Percentiles rank a stretch among this genome's conserved stretches.
Evolutionary conservation across 2,329 filamentous ascomycete species (phyloP).

Genomic region (Plenodomus biglobosus): DNA sequence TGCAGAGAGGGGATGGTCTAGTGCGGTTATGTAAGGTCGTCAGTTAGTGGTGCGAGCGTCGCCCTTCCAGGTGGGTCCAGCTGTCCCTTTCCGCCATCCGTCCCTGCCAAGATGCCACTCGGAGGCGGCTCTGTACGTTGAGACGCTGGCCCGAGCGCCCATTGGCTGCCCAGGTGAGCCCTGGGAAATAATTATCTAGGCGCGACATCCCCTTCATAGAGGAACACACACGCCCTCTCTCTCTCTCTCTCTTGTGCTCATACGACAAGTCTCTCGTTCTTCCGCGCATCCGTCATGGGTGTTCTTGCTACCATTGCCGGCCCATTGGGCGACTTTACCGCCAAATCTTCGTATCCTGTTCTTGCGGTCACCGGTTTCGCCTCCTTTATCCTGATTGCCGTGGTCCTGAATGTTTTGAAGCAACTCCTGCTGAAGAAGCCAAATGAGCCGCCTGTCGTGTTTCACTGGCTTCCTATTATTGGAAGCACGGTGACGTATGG

Average conservation of each 20-base stretch:
- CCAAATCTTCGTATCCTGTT: slow-evolving; percentile 46
- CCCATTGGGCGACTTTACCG: slow-evolving; percentile 51
- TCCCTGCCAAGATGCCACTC: slow-evolving; percentile 25
- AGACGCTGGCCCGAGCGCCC: slow-evolving; percentile 26
- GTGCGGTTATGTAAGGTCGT: slow-evolving; percentile 12
- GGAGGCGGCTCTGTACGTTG: slow-evolving; percentile 19
- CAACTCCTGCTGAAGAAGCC: slow-evolving; percentile 82
- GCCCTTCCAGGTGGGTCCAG: slow-evolving; percentile 11
- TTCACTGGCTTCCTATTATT: slow-evolving; percentile 70
- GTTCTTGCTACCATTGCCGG: slow-evolving; percentile 53
- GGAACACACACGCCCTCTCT: background rate
- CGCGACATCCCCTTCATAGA: slow-evolving; percentile 7
- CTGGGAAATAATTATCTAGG: slow-evolving; percentile 32
- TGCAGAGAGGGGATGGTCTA: slow-evolving; percentile 4
- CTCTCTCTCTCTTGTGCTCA: slow-evolving; percentile 9
- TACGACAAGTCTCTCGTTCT: slow-evolving; percentile 8
- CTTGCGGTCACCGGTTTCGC: slow-evolving; percentile 49
- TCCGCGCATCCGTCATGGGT: slow-evolving; percentile 48
- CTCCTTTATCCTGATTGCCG: slow-evolving; percentile 56
- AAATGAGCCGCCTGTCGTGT: slow-evolving; percentile 64
- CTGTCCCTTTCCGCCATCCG: slow-evolving; percentile 6
- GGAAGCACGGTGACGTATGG: slow-evolving; percentile 93
- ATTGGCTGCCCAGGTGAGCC: slow-evolving; percentile 10
- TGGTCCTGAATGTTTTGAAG: slow-evolving; percentile 75
- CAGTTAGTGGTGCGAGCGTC: slow-evolving; percentile 30